Base-by-base conservation (phyloP, 2,329 filamentous ascomycete species). In the Exophiala bonariae region DNA sequence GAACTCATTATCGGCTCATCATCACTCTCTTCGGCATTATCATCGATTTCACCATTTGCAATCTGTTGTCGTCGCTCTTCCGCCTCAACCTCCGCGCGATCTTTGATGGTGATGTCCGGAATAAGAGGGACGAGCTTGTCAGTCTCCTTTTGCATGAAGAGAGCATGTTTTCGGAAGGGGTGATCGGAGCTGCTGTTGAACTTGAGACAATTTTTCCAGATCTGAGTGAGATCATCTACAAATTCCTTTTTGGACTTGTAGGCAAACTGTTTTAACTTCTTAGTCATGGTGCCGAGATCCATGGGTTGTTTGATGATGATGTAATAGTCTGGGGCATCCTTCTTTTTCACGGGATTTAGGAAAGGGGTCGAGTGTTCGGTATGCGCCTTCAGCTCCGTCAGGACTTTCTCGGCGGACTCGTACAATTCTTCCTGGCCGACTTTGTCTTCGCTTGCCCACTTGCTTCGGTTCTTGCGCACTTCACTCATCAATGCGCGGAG, bases 1-100 rank as follows among this genome's bases (percentile, higher is more conserved):
- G 92, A 96, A 48, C 93, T 93, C 88, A 97, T 97, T 63, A 99
- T 97, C 7, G 93, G 93, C 68, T 96, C 91, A 64, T 97, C 92
- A 61, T 97, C 92, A 58, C 90, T 96, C 66, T 96, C 92, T 49
- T 96, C 92, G 20, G 80, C 88, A 31, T 78, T 87, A 58, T 92
- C 89, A 55, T 60, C 58, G 10, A 89, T 82, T 51, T 89, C 86
- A 36, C 86, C 86, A 41, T 93, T 90, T 52, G 91, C 77, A 51
- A 80, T 88, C 60, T 95, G 89, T 64, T 93, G 86, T 52, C 90
- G 80, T 44, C 92, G 82, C 67, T 80, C 75, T 59, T 93, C 88
- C 13, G 87, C 87, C 69, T 99, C 93, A 5, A 97, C 90, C 65
- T 97, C 93, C 14, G 91, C 93, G 53, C 93, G 86, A 56, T 95